Conservation (phyloP, 2,329 filamentous ascomycete species). For the Sarocladium oryzae region DNA sequence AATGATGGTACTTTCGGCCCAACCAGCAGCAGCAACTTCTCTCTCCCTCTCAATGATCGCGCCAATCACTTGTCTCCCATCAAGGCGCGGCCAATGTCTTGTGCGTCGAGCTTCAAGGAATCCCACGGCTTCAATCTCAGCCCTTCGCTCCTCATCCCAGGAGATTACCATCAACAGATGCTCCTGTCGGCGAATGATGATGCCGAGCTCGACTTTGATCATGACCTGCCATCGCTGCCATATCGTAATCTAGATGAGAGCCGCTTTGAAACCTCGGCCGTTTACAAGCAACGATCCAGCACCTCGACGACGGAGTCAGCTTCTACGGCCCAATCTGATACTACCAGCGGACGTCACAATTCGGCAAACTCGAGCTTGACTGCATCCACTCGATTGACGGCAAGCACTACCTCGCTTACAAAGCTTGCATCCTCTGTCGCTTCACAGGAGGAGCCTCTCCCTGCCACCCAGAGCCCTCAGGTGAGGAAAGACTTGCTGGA, state of each 20-base stretch:
- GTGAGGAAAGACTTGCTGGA: not conserved
- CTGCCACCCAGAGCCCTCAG: conserved; percentile 15
- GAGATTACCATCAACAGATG: conserved; percentile 52
- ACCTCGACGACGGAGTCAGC: conserved; percentile 48
- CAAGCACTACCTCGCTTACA: conserved; percentile 41
- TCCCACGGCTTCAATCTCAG: conserved; percentile 53
- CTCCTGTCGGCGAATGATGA: conserved; percentile 23
- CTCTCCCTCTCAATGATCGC: conserved; percentile 36
- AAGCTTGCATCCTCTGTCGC: conserved; percentile 25
- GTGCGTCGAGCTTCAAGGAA: conserved; percentile 50
- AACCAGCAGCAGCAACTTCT: conserved; percentile 40
- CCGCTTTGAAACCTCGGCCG: conserved; percentile 9
- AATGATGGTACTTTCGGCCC: not conserved
- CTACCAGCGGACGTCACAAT: conserved; percentile 44
- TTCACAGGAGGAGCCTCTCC: conserved; percentile 25
- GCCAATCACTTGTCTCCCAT: conserved; percentile 18
- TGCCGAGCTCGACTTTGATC: conserved; percentile 25
- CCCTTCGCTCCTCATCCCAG: conserved; percentile 55
- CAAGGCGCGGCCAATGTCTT: conserved; percentile 35
- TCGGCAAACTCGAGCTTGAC: conserved; percentile 49
- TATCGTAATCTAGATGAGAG: conserved; percentile 9
- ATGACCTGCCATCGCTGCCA: conserved; percentile 17
- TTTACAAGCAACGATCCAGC: conserved; percentile 41
- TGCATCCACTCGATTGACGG: conserved; percentile 46
- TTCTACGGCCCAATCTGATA: conserved; percentile 40